Base-by-base conservation (phyloP, 1,139 yeast species). In the Kurtzmaniella quercitrusa region DNA sequence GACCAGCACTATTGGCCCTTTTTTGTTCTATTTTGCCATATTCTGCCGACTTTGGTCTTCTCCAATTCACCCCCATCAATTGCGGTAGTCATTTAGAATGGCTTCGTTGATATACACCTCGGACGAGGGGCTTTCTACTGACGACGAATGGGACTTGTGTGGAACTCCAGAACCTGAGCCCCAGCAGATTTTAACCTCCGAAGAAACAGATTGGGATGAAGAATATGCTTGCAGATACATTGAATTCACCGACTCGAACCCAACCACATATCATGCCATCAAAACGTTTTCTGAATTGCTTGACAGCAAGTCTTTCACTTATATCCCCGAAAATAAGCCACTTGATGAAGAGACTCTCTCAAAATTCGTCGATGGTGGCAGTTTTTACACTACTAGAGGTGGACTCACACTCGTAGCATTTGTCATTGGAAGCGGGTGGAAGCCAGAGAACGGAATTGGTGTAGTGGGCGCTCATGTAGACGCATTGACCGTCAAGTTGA, bases 381-480 rank as follows among this genome's bases (percentile, higher is more conserved):
- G 52, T 24, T 73, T 65, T 50, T 70, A 50, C 46, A 65, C 71
- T 10, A 54, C 59, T 17, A 58, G 75, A 49, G 69, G 65, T 41
- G 74, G 68, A 29, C 61, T 65, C 24, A 53, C 74, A 1, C 46
- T 72, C 24, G 66, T 65, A 5, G 77, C 76, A 1, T 73, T 73
- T 48, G 61, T 61, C 1, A 58, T 67, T 16, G 77, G 78, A 4
- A 56, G 63, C 9, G 55, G 65, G 37, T 73, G 78, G 78, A 51
- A 50, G 6, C 70, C 74, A 1, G 46, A 45, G 5, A 56, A 58
- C 29, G 78, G 78, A 4, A 59, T 66, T 39, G 73, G 73, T 21
- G 62, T 63, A 14, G 60, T 72, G 46, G 77, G 75, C 1, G 59
- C 73, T 8, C 78, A 73, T 51, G 65, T 68, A 21, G 77, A 73